A percentile compares a stretch with the other conserved stretches of the same genome.
These are phyloP conservation scores for Tetrapisispora arboricola DNA, from an alignment of 805 yeast genomes.

Conservation along the genomic window DNA sequence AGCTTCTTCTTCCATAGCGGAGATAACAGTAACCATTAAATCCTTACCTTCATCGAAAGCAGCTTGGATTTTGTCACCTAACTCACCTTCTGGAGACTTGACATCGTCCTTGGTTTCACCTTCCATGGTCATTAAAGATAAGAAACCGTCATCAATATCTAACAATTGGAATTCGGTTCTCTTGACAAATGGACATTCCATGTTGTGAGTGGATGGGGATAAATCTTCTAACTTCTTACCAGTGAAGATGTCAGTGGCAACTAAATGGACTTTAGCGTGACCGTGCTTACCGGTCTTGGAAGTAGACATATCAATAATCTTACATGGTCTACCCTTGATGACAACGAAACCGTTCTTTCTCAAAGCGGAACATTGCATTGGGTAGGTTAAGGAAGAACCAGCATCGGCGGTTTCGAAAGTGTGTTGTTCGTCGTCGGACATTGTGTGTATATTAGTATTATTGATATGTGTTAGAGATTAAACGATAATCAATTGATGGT, in stretches of 20 bases:
- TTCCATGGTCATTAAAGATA: conserved; percentile 90
- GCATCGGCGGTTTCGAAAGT: conserved; percentile 96
- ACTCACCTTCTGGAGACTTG: conserved; percentile 94
- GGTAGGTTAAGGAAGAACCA: conserved; percentile 97
- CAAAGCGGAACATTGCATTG: conserved; percentile 99
- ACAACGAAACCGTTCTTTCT: conserved; percentile 99
- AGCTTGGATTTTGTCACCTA: conserved; percentile 85
- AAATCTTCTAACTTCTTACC: conserved; percentile 99
- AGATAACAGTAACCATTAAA: conserved; percentile 87
- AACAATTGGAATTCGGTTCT: conserved; percentile 95
- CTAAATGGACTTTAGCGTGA: conserved; percentile 99
- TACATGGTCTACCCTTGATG: conserved; percentile 98
- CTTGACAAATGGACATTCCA: conserved; percentile 97
- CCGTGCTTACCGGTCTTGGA: conserved; percentile 99
- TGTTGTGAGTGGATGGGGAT: conserved; percentile 99
- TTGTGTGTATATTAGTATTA: conserved; percentile 4
- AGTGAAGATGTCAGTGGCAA: conserved; percentile 97
- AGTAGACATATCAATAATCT: conserved; percentile 99
- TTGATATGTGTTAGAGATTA: not conserved
- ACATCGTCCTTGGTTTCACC: conserved; percentile 99
- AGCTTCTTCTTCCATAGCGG: conserved; percentile 99
- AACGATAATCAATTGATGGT: not conserved
- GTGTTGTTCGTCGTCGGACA: conserved; percentile 50
- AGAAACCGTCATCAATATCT: conserved; percentile 97
- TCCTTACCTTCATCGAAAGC: conserved; percentile 98